These are phyloP conservation scores for Shiraia sp. DNA, from an alignment of 2,329 filamentous ascomycete genomes.

Conservation along the genomic window DNA sequence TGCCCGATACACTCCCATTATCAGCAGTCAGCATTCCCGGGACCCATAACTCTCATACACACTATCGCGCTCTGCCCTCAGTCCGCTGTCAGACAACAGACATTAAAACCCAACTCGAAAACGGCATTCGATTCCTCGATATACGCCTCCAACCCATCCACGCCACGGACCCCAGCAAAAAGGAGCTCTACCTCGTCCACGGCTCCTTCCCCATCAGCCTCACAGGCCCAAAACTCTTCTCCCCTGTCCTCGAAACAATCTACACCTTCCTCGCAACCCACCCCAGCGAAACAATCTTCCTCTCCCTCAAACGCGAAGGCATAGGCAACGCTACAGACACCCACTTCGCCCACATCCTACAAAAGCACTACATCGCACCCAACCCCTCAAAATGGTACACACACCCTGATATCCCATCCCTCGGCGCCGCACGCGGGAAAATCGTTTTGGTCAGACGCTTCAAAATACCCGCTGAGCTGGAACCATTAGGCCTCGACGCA, in stretches of 20 bases:
- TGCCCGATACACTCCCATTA: constrained; percentile 73
- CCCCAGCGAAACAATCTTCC: constrained; percentile 78
- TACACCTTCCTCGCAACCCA: constrained; percentile 77
- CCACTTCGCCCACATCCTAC: constrained; percentile 74
- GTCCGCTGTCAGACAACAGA: constrained; percentile 89
- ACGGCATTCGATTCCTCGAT: constrained; percentile 94
- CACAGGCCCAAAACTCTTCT: constrained; percentile 78
- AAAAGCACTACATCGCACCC: constrained; percentile 68
- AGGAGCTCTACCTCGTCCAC: constrained; percentile 82
- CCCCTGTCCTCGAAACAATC: constrained; percentile 70
- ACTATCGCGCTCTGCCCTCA: constrained; percentile 81
- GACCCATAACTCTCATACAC: constrained; percentile 92
- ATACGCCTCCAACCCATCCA: constrained; percentile 74
- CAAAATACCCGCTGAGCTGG: constrained; percentile 47
- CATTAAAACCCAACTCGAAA: constrained; percentile 76
- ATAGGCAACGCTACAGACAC: constrained; percentile 77
- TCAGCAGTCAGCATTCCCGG: constrained; percentile 87
- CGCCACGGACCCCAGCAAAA: constrained; percentile 60
- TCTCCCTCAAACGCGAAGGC: constrained; percentile 91
- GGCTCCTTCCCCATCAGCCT: constrained; percentile 86
- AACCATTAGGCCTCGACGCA: constrained; percentile 57
- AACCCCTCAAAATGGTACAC: constrained; percentile 74
- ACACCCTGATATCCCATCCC: constrained; percentile 69
- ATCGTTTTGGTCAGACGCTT: constrained; percentile 86
- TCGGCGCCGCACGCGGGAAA: constrained; percentile 79